Percentiles rank a stretch among this genome's conserved stretches.
These are phyloP conservation scores for Phanerodontia chrysosporium DNA, from an alignment of 768 basidiomycete species.

Conservation along the genomic window DNA sequence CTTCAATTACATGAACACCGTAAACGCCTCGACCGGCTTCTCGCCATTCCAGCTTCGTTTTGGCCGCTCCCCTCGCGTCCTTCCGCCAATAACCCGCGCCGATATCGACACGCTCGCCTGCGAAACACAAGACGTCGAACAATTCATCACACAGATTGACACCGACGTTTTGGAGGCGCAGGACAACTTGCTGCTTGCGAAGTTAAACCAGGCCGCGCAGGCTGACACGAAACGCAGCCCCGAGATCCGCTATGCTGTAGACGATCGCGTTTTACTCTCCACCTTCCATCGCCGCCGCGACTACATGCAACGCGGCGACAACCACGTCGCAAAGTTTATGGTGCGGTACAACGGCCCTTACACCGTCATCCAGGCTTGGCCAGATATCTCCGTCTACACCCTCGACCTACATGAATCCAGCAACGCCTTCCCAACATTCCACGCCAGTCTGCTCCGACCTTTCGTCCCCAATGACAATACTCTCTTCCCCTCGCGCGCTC, in stretches of 20 bases:
- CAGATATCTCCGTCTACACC: constrained; percentile 17
- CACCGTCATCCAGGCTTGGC: constrained; percentile 13
- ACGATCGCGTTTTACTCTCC: constrained; percentile 33
- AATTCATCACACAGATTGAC: constrained; percentile 11
- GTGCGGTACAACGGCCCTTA: constrained; percentile 29
- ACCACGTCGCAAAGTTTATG: constrained; percentile 39
- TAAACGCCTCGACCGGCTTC: constrained; percentile 21
- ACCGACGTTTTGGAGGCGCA: constrained; percentile 26
- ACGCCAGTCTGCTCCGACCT: too few relatives aligned
- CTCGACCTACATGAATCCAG: too few relatives aligned
- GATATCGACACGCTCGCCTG: too few relatives aligned
- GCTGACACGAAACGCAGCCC: constrained; percentile 24
- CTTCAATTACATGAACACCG: constrained; percentile 24
- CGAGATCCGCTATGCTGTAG: constrained; percentile 24
- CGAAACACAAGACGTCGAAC: background rate
- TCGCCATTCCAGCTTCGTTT: constrained; percentile 17
- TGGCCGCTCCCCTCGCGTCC: constrained; percentile 15
- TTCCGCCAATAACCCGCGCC: constrained; percentile 17
- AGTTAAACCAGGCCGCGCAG: constrained; percentile 14
- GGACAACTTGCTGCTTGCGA: constrained; percentile 30
- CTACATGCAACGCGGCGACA: constrained; percentile 23
- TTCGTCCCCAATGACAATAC: too few relatives aligned
- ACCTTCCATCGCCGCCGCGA: constrained; percentile 25
- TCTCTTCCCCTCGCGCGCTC: too few relatives aligned
- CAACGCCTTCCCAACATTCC: too few relatives aligned